These are phyloP conservation scores for Rhynchosporium secalis DNA, from an alignment of 2,329 filamentous ascomycete species.

Conservation along the genomic window DNA sequence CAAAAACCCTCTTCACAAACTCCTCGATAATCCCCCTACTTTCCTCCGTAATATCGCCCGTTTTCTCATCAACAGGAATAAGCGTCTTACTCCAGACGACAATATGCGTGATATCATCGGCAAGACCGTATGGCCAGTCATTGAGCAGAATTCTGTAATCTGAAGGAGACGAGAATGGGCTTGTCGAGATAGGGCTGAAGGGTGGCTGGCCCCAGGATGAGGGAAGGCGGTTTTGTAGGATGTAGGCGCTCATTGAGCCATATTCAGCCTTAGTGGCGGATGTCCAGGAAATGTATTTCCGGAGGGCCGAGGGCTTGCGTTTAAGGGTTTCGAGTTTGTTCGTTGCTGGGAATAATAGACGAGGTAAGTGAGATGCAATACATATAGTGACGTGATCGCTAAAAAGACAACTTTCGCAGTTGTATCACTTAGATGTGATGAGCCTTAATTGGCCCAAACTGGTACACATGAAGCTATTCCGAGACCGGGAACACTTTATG, in stretches of 20 bases:
- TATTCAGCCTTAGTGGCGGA: constrained; percentile 68
- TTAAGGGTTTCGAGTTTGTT: constrained; percentile 74
- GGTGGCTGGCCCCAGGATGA: constrained; percentile 61
- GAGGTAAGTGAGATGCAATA: background rate
- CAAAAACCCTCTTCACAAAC: constrained; percentile 72
- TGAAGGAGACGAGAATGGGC: constrained; percentile 53
- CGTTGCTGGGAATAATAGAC: background rate
- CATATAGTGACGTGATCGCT: background rate
- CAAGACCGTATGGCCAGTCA: constrained; percentile 90
- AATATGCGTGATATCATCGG: constrained; percentile 68
- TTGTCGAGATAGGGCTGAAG: constrained; percentile 45
- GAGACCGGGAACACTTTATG: background rate
- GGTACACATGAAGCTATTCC: background rate
- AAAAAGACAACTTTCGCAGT: background rate
- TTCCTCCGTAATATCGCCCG: constrained; percentile 70
- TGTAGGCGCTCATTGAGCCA: constrained; percentile 77
- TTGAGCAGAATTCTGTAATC: constrained; percentile 76
- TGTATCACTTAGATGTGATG: background rate
- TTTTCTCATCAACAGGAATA: constrained; percentile 69
- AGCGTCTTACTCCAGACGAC: constrained; percentile 89
- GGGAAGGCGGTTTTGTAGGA: constrained; percentile 70
- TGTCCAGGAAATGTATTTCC: constrained; percentile 78
- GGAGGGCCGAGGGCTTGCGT: constrained; percentile 76
- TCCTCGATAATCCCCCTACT: constrained; percentile 63
- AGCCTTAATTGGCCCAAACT: background rate